Evolutionary conservation across 139 green algal genomes (phyloP).

Genomic region (Monoraphidium neglectum): DNA sequence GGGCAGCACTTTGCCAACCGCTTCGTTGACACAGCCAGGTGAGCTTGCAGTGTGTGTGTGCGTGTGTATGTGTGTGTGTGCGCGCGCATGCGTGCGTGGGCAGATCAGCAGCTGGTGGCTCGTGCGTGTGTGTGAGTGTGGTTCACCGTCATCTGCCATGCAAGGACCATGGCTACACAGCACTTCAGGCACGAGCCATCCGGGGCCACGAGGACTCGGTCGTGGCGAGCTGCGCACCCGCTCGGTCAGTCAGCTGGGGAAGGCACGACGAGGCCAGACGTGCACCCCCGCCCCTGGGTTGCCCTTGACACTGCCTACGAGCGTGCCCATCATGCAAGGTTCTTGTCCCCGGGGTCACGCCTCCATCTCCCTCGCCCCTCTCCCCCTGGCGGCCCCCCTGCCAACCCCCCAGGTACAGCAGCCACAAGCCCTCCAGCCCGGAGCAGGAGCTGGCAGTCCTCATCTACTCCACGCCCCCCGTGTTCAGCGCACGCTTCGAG

Average conservation of each 20-base stretch:
- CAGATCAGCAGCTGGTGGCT: neutral
- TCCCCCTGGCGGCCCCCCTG: too few species aligned
- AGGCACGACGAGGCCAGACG: too few species aligned
- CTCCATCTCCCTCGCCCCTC: too few species aligned
- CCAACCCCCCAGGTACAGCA: too few species aligned
- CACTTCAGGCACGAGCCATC: neutral
- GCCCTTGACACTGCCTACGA: too few species aligned
- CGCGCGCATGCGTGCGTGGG: neutral
- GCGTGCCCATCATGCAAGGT: too few species aligned
- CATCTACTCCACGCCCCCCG: slow-evolving; percentile 72
- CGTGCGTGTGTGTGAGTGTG: neutral
- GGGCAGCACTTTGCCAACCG: slow-evolving; percentile 70
- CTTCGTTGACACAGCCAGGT: slow-evolving; percentile 66
- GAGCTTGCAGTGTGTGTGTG: too few species aligned
- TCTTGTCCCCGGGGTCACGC: too few species aligned
- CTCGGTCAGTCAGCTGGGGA: too few species aligned
- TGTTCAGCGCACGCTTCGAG: slow-evolving; percentile 67
- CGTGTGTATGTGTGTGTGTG: too few species aligned
- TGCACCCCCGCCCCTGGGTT: too few species aligned
- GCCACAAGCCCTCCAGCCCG: slow-evolving; percentile 61
- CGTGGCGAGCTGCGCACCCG: neutral
- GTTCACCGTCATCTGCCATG: neutral
- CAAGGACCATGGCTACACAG: neutral
- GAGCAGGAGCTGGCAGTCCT: slow-evolving; percentile 79
- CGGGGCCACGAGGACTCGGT: too few species aligned